phyloP scores from a whole-genome alignment of 768 basidiomycete species.

The Lentinula aciculospora region DNA sequence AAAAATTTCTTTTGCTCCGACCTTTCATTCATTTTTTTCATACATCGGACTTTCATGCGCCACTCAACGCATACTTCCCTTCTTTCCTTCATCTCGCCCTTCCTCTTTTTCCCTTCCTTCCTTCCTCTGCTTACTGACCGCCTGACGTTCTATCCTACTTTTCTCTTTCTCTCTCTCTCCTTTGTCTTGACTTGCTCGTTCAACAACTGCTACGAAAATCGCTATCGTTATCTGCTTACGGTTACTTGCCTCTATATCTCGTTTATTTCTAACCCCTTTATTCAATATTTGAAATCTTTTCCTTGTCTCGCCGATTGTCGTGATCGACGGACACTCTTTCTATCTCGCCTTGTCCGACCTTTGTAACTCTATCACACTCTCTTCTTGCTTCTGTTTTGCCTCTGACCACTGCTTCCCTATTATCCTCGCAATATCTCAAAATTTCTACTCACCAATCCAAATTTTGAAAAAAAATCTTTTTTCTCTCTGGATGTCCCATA shows the following conservation, averaged over 20 bases:
- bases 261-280: neutral
- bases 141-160: too few relatives aligned
- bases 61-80: conserved; percentile 8
- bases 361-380: neutral
- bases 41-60: neutral
- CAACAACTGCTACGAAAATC: neutral
- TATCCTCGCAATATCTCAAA: neutral
- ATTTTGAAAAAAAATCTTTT: too few relatives aligned
- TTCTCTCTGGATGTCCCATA: neutral
- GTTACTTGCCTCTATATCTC: too few relatives aligned
- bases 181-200: too few relatives aligned
- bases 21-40: neutral
- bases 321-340: neutral
- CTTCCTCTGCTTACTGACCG: neutral
- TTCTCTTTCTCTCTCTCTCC: too few relatives aligned
- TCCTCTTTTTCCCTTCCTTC: neutral
- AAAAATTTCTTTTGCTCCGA: neutral
- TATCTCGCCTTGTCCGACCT: neutral
- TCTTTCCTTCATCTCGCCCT: neutral
- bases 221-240: too few relatives aligned
- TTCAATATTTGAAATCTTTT: neutral
- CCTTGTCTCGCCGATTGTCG: neutral
- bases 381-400: neutral
- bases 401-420: neutral
- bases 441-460: neutral